A percentile compares a stretch with the other conserved stretches of the same genome.
These are phyloP conservation scores for Skeletonema potamos DNA, from an alignment of 108 stramenopile genomes.

Conservation along the genomic window DNA sequence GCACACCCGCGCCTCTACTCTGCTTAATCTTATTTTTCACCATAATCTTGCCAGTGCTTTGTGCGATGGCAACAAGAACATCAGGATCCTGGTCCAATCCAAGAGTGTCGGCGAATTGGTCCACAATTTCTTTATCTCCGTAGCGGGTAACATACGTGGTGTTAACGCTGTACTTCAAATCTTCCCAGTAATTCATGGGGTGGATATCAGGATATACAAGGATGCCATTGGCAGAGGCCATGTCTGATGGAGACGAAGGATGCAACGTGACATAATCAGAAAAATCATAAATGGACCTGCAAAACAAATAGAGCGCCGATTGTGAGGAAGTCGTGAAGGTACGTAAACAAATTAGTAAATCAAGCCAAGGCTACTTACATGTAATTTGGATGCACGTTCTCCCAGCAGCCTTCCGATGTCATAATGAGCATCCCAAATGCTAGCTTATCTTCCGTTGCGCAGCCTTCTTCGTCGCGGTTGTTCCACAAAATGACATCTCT, in stretches of 20 bases:
- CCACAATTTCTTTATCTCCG: conserved; percentile 39
- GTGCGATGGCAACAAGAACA: conserved; percentile 20
- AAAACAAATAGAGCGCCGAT: background rate
- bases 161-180: background rate
- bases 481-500: conserved; percentile 44
- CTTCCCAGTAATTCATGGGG: conserved; percentile 23
- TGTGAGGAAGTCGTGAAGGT: background rate
- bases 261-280: conserved; percentile 20
- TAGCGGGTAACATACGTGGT: conserved; percentile 27
- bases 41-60: conserved; percentile 14
- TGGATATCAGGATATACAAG: conserved; percentile 31
- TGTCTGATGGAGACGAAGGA: conserved; percentile 14
- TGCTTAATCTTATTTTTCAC: conserved; percentile 17
- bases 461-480: conserved; percentile 24
- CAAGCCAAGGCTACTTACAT: conserved; percentile 21
- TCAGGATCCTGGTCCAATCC: conserved; percentile 16
- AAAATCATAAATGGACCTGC: conserved; percentile 39
- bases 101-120: conserved; percentile 27
- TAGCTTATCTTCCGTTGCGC: conserved; percentile 18
- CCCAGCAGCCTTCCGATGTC: conserved; percentile 48
- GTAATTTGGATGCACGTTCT: conserved; percentile 52
- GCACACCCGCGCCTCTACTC: conserved; percentile 19
- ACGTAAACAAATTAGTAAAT: background rate
- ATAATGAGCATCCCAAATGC: conserved; percentile 43
- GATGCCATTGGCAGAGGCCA: conserved; percentile 18